Percentiles rank a stretch among this genome's conserved stretches.
These are phyloP conservation scores for Porphyrellus cyaneotinctus DNA, from an alignment of 768 basidiomycete species.

Conservation along the genomic window DNA sequence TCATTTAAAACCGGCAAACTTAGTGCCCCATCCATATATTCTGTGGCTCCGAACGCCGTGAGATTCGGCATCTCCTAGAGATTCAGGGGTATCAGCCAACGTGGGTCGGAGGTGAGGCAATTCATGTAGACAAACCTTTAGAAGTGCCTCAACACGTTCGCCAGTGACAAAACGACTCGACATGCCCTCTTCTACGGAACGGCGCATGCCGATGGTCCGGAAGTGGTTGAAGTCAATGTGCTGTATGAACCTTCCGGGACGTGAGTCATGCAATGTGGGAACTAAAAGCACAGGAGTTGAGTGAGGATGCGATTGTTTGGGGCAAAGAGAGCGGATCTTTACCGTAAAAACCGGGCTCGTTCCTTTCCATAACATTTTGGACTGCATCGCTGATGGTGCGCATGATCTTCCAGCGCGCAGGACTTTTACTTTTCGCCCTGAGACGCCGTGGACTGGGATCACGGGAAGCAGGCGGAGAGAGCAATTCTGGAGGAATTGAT, in stretches of 20 bases:
- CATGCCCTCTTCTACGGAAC: conserved; percentile 86
- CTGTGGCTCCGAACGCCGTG: conserved; percentile 87
- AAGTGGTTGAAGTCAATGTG: conserved; percentile 96
- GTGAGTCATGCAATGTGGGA: conserved; percentile 63
- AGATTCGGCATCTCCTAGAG: conserved; percentile 85
- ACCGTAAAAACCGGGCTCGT: conserved; percentile 73
- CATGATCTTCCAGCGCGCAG: conserved; percentile 80
- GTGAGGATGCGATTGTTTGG: conserved; percentile 2
- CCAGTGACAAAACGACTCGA: conserved; percentile 92
- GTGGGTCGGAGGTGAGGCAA: conserved; percentile 3
- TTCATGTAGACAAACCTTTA: conserved; percentile 52
- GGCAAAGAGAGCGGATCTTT: conserved; percentile 21
- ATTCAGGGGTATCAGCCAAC: conserved; percentile 1
- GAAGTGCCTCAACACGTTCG: conserved; percentile 70
- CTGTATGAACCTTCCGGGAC: conserved; percentile 75
- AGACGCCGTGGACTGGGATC: conserved; percentile 79
- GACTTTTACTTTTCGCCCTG: conserved; percentile 73
- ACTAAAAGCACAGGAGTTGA: conserved; percentile 37
- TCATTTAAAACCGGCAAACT: conserved; percentile 83
- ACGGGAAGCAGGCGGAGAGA: conserved; percentile 76
- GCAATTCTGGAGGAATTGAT: conserved; percentile 67
- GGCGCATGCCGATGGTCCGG: conserved; percentile 92
- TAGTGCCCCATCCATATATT: conserved; percentile 96
- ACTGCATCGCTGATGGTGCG: conserved; percentile 76
- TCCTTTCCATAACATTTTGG: conserved; percentile 60